Percentiles rank a stretch among this genome's conserved stretches.
phyloP scores from a whole-genome alignment of 805 yeast genomes.

The Candida boidinii region DNA sequence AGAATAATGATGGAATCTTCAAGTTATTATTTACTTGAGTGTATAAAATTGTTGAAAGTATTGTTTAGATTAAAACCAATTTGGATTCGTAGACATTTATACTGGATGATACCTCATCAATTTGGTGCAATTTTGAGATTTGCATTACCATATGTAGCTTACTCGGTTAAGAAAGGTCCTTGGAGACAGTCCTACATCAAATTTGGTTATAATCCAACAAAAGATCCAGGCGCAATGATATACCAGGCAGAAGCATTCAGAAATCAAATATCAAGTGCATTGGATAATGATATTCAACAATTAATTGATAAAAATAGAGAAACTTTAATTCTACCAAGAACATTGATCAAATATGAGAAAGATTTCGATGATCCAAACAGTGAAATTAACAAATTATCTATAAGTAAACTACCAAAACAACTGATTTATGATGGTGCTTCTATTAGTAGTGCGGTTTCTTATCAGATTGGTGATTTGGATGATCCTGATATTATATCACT shows the following conservation, averaged over 20 bases:
- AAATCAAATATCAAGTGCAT: conserved; percentile 20
- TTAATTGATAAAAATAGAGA: conserved; percentile 17
- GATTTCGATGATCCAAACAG: conserved; percentile 16
- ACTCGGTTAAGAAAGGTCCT: conserved; percentile 81
- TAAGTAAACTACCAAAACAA: conserved; percentile 29
- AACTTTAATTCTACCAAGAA: conserved; percentile 16
- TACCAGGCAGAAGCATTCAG: conserved; percentile 87
- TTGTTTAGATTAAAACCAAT: conserved; percentile 69
- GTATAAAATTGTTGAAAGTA: conserved; percentile 32
- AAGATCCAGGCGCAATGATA: conserved; percentile 41
- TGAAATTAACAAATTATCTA: conserved; percentile 11
- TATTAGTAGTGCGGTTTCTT: conserved; percentile 60
- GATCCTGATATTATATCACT: conserved; percentile 52
- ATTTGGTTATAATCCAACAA: conserved; percentile 72
- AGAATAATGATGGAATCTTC: conserved; percentile 18
- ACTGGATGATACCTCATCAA: conserved; percentile 41
- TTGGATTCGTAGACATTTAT: conserved; percentile 75
- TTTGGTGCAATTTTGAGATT: conserved; percentile 44
- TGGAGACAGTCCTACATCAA: conserved; percentile 84
- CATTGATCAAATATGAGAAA: conserved; percentile 10
- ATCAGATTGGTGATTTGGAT: conserved; percentile 71
- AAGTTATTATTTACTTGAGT: conserved; percentile 28
- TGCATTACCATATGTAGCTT: conserved; percentile 81
- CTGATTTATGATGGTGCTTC: conserved; percentile 66
- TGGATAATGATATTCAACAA: conserved; percentile 15